Evolutionary conservation across 768 basidiomycete species (phyloP).

Genomic region (Sporobolomyces pararoseus): DNA sequence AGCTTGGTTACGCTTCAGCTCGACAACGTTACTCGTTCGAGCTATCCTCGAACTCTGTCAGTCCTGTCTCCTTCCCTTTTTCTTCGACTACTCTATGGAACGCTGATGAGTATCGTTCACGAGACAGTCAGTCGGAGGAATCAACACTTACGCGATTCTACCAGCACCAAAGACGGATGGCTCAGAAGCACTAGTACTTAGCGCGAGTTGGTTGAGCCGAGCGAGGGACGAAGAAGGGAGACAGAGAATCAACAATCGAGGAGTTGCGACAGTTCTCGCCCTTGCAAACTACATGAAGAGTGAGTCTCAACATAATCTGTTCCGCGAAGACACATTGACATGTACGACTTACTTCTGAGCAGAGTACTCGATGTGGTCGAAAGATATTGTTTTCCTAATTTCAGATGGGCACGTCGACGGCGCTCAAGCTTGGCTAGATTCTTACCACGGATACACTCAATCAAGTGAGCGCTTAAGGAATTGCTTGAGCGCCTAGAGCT

Average conservation of each 20-base stretch:
- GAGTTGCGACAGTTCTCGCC: conserved; percentile 76
- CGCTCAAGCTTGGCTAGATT: conserved; percentile 83
- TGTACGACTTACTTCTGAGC: neutral
- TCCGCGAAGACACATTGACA: neutral
- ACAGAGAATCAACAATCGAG: conserved; percentile 66
- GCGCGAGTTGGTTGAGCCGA: conserved; percentile 80
- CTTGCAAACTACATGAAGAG: conserved; percentile 81
- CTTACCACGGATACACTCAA: conserved; percentile 70
- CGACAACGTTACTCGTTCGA: conserved; percentile 65
- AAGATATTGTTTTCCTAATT: conserved; percentile 84
- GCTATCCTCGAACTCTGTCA: conserved; percentile 55
- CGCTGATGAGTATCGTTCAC: neutral
- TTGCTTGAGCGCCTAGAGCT: too few species aligned
- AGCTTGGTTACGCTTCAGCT: conserved; percentile 67
- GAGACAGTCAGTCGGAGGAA: conserved; percentile 59
- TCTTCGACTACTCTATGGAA: too few species aligned
- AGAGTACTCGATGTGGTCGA: conserved; percentile 91
- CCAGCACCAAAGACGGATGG: conserved; percentile 87
- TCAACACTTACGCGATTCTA: conserved; percentile 76
- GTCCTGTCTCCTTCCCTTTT: conserved; percentile 35
- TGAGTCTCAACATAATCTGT: conserved; percentile 49
- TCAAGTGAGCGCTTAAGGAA: too few species aligned
- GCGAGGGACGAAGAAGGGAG: conserved; percentile 23
- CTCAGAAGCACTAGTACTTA: conserved; percentile 83
- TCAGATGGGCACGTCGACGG: conserved; percentile 86